phyloP scores from a whole-genome alignment of 2,329 filamentous ascomycete species.

The Acarospora socialis region DNA sequence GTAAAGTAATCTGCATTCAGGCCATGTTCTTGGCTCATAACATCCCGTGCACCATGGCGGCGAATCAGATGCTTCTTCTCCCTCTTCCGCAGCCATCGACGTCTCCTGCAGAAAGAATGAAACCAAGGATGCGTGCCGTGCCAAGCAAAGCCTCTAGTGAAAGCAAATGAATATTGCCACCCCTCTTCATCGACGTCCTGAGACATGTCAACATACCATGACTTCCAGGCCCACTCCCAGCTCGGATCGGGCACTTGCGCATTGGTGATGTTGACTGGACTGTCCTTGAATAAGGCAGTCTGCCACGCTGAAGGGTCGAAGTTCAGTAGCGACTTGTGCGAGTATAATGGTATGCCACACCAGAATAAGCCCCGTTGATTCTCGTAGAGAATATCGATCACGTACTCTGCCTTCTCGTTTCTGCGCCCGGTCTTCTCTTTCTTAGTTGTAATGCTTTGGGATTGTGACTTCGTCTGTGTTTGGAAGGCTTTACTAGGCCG shows the following conservation, averaged over 20 bases:
- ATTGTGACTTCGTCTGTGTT: no score
- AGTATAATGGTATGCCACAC: conserved; percentile 84
- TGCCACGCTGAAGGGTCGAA: conserved; percentile 83
- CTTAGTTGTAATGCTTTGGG: conserved; percentile 2
- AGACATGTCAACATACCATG: conserved; percentile 65
- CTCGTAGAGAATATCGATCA: conserved; percentile 83
- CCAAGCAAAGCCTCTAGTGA: conserved; percentile 62
- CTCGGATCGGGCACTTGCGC: conserved; percentile 87
- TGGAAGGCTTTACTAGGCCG: no score
- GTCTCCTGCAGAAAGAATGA: conserved; percentile 81
- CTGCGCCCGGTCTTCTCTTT: conserved; percentile 13
- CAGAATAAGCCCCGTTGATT: conserved; percentile 86
- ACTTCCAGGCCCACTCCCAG: conserved; percentile 77
- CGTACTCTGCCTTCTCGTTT: conserved; percentile 22
- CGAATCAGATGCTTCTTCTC: conserved; percentile 41
- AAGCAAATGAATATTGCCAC: conserved; percentile 93
- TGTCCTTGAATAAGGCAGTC: conserved; percentile 44
- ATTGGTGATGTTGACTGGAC: conserved; percentile 59
- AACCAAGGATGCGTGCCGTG: conserved; percentile 82
- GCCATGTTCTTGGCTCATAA: conserved; percentile 43
- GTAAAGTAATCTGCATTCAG: conserved; percentile 69
- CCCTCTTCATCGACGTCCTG: conserved; percentile 75
- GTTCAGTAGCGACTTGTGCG: conserved; percentile 66
- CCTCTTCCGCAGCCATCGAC: conserved; percentile 75
- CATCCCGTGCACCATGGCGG: conserved; percentile 18